phyloP scores from a whole-genome alignment of 192 early-diverging fungal species.

The Pecoramyces ruminantium region DNA sequence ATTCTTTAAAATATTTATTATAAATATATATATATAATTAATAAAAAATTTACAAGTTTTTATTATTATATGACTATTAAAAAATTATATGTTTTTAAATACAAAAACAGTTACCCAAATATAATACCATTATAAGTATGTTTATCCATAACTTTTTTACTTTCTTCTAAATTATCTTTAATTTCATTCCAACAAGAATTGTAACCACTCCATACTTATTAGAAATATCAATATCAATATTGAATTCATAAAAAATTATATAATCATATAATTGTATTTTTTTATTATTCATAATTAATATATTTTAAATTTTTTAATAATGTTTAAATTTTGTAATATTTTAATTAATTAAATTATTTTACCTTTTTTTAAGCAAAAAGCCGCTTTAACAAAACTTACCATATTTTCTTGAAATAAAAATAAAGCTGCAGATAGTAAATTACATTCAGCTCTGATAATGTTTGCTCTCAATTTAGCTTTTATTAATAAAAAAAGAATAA shows the following conservation, averaged over 20 bases:
- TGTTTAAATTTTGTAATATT: too few species aligned
- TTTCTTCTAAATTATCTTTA: neutral
- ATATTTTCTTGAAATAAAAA: neutral
- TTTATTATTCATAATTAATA: too few species aligned
- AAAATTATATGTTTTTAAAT: too few species aligned
- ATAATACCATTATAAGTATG: neutral
- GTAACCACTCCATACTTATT: neutral
- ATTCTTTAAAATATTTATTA: neutral
- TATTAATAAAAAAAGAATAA: too few species aligned
- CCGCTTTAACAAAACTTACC: neutral
- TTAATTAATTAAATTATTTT: too few species aligned
- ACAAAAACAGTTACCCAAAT: neutral
- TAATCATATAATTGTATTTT: too few species aligned
- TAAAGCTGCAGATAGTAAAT: neutral
- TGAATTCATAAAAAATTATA: too few species aligned
- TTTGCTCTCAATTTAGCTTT: neutral
- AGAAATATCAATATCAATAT: too few species aligned
- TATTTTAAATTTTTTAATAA: too few species aligned
- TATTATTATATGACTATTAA: too few species aligned
- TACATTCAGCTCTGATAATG: neutral
- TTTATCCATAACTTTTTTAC: neutral
- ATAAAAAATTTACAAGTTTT: too few species aligned
- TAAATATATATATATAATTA: too few species aligned
- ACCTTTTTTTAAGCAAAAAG: neutral
- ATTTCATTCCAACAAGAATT: neutral